These are phyloP conservation scores for Brassica cretica DNA, from an alignment of 345 rosid species.

Conservation along the genomic window DNA sequence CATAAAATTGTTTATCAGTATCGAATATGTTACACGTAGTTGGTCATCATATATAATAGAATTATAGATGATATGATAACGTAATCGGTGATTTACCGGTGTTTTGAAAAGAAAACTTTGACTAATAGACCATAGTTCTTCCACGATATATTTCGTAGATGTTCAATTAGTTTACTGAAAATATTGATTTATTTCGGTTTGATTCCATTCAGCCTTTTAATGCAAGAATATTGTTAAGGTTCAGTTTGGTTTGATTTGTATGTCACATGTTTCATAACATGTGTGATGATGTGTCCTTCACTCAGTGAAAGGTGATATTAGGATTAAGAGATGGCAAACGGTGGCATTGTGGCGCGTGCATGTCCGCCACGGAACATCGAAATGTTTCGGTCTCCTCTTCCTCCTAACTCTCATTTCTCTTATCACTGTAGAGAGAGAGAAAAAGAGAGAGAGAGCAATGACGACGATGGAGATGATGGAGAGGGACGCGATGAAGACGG, in stretches of 20 bases:
- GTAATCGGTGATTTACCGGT: no score
- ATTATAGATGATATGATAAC: no score
- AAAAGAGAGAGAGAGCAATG: neutral
- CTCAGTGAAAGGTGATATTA: slow-evolving; percentile 9
- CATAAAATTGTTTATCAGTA: no score
- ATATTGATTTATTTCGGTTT: neutral
- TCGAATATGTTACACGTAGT: no score
- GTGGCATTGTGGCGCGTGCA: slow-evolving; percentile 26
- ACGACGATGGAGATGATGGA: slow-evolving; percentile 34
- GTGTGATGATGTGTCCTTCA: slow-evolving; percentile 28
- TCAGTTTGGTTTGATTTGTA: neutral
- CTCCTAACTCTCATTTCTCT: neutral
- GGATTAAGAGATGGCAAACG: slow-evolving; percentile 17
- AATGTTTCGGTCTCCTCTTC: neutral
- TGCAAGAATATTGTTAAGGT: neutral
- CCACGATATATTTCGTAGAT: neutral
- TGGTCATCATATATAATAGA: no score
- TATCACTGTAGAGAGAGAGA: neutral
- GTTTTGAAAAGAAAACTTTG: no score
- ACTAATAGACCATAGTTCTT: no score
- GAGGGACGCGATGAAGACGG: slow-evolving; percentile 55
- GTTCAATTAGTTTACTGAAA: neutral
- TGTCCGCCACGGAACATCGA: slow-evolving; percentile 31
- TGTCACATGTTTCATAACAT: neutral
- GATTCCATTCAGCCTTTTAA: neutral